A percentile compares a stretch with the other conserved stretches of the same genome.
Evolutionary conservation across 2,329 filamentous ascomycete genomes (phyloP).

Genomic region (Colletotrichum melonis): DNA sequence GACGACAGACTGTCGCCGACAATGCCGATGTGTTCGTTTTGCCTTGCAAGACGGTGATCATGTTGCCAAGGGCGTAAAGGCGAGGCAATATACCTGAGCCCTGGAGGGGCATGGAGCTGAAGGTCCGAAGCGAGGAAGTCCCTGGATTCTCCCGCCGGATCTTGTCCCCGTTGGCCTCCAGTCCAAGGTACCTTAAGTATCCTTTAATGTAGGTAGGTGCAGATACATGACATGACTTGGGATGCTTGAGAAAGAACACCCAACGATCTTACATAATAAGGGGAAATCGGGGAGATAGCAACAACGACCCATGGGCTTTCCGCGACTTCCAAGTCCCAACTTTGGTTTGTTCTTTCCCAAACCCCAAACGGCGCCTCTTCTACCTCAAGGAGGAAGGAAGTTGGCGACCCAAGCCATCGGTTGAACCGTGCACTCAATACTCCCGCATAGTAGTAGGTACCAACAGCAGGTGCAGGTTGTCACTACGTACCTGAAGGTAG

Average conservation of each 20-base stretch:
- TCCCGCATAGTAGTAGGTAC: background rate
- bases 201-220: no score
- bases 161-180: background rate
- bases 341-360: background rate
- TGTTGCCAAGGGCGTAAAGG: slow-evolving; percentile 18
- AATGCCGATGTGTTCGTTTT: background rate
- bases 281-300: background rate
- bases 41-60: slow-evolving; percentile 5
- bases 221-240: background rate
- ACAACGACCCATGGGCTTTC: background rate
- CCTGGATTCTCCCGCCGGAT: background rate
- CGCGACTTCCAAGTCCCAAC: background rate
- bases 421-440: background rate
- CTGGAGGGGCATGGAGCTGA: background rate
- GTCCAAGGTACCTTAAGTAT: no score
- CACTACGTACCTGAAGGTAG: no score
- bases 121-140: background rate
- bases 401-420: background rate
- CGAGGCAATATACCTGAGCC: slow-evolving; percentile 18
- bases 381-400: background rate
- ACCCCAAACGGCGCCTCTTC: background rate
- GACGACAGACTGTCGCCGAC: background rate
- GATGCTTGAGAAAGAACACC: background rate
- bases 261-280: no score
- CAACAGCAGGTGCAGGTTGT: background rate